A percentile compares a stretch with the other conserved stretches of the same genome.
Evolutionary conservation across 257 asterid genomes (phyloP).

Genomic region (Osmanthus fragrans): DNA sequence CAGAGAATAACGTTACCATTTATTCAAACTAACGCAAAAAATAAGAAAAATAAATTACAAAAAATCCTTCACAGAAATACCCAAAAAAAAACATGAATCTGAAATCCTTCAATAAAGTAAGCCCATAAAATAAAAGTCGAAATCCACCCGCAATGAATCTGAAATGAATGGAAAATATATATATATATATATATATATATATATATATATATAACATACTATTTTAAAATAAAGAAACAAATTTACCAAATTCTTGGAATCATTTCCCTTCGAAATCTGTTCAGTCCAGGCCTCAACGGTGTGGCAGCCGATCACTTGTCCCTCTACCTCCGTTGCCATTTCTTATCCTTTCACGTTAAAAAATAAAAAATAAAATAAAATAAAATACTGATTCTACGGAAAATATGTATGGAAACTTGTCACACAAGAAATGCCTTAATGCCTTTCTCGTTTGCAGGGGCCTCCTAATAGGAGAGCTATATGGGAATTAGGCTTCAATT

Average conservation of each 20-base stretch:
- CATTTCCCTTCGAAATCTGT: slow-evolving; percentile 69
- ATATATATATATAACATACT: too few relatives aligned
- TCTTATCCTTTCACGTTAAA: not conserved
- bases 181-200: too few relatives aligned
- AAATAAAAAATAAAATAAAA: too few relatives aligned
- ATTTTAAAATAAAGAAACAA: not conserved
- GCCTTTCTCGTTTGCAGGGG: not conserved
- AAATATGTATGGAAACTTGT: slow-evolving; percentile 24
- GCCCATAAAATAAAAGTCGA: not conserved
- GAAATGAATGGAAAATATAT: too few relatives aligned
- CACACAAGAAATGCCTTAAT: slow-evolving; percentile 26
- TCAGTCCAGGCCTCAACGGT: slow-evolving; percentile 63
- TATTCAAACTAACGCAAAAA: not conserved
- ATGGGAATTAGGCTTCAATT: not conserved
- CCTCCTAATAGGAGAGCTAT: not conserved
- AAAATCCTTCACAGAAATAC: too few relatives aligned
- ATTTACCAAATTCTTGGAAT: slow-evolving; percentile 56
- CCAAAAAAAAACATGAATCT: not conserved
- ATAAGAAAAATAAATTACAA: not conserved
- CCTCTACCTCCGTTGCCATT: slow-evolving; percentile 63
- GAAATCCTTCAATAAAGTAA: not conserved
- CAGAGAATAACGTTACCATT: not conserved
- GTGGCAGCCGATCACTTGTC: slow-evolving; percentile 81
- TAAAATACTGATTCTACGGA: not conserved
- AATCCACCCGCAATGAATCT: not conserved